Conservation (phyloP, 768 basidiomycete species). For the Tylopilus plumbeoviolaceoides region DNA sequence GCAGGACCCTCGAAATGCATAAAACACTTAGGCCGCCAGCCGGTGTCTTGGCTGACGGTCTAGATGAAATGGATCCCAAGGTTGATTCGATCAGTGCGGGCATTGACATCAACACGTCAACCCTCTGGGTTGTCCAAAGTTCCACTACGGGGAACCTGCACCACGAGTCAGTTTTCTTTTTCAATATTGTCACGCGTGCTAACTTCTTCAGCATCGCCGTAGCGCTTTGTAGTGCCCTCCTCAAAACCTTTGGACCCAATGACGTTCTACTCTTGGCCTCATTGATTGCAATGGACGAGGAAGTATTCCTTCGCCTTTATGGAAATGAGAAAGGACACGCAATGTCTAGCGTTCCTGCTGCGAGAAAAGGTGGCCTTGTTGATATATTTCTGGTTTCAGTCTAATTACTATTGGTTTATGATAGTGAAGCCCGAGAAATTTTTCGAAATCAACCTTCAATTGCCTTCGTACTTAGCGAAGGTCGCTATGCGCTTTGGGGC, state of each 20-base stretch:
- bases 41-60: background rate
- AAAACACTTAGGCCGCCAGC: conserved; percentile 10
- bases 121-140: conserved; percentile 8
- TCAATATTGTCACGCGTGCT: background rate
- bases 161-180: conserved; percentile 3
- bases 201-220: conserved; percentile 9
- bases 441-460: background rate
- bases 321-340: no score
- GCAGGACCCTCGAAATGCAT: conserved; percentile 1
- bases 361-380: no score
- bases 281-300: background rate
- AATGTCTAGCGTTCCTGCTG: no score
- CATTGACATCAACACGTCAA: background rate
- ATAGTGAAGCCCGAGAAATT: background rate
- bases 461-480: background rate
- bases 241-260: conserved; percentile 9
- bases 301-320: no score
- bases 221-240: conserved; percentile 9
- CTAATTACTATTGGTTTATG: no score
- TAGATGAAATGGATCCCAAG: background rate
- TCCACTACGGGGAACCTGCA: background rate
- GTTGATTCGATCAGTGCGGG: background rate
- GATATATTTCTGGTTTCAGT: no score
- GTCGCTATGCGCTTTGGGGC: background rate
- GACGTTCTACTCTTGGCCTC: conserved; percentile 14